Percentiles rank a stretch among this genome's conserved stretches.
phyloP scores from a whole-genome alignment of 176 grass and related monocot genomes.

The Cenchrus purpureus region DNA sequence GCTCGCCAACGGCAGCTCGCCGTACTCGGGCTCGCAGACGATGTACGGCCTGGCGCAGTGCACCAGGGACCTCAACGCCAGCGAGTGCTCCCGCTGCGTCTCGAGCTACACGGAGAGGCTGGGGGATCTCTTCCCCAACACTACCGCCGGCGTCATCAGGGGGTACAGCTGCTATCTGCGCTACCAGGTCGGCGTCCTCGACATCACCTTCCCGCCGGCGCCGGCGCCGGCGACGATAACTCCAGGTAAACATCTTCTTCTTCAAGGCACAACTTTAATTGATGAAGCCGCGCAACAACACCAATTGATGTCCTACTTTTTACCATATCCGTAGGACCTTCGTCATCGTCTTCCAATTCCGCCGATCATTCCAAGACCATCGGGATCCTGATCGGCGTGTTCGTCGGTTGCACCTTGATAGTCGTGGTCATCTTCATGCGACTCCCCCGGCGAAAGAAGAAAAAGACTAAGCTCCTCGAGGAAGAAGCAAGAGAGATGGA shows the following conservation, averaged over 20 bases:
- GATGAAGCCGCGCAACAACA: too few relatives aligned
- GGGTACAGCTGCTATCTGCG: conserved; percentile 47
- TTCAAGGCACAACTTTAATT: too few relatives aligned
- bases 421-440: neutral
- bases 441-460: neutral
- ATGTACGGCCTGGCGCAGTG: conserved; percentile 53
- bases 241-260: neutral
- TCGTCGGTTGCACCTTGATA: neutral
- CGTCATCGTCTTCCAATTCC: neutral
- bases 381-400: neutral
- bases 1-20: conserved; percentile 10
- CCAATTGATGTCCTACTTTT: too few relatives aligned
- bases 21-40: neutral
- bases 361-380: too few relatives aligned
- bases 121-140: neutral
- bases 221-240: neutral
- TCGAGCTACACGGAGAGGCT: neutral
- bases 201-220: conserved; percentile 30
- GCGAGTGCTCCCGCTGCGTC: conserved; percentile 42
- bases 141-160: neutral
- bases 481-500: neutral
- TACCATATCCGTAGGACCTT: neutral
- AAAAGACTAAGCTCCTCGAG: neutral
- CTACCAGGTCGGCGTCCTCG: neutral
- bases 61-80: conserved; percentile 32